A percentile compares a stretch with the other conserved stretches of the same genome.
Conservation (phyloP, 176 grass and related monocot genomes). For the Saccharum officinarum region DNA sequence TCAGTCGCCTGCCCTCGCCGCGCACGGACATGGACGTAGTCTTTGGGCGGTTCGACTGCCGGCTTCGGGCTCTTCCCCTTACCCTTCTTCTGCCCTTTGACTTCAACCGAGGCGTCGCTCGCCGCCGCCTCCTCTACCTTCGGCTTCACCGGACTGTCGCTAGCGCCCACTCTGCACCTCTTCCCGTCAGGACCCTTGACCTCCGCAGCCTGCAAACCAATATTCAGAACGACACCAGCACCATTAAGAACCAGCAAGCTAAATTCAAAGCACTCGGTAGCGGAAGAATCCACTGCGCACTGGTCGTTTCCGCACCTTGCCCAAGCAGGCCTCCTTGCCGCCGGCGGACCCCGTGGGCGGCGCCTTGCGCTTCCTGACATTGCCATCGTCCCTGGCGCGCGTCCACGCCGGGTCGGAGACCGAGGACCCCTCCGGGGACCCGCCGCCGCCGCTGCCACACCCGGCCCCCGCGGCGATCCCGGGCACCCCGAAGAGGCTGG, state of each 20-base stretch:
- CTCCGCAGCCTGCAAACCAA: slow-evolving; percentile 42
- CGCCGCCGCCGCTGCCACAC: slow-evolving; percentile 9
- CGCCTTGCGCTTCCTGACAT: slow-evolving; percentile 73
- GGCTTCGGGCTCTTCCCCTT: slow-evolving; percentile 65
- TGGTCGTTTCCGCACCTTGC: slow-evolving; percentile 32
- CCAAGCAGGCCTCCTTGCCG: slow-evolving; percentile 45
- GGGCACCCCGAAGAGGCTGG: slow-evolving; percentile 9
- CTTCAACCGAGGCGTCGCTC: slow-evolving; percentile 39
- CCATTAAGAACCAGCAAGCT: background rate
- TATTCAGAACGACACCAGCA: background rate
- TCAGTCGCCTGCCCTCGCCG: slow-evolving; percentile 91
- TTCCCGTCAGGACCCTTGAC: slow-evolving; percentile 38
- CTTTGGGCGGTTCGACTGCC: slow-evolving; percentile 57
- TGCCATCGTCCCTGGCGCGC: slow-evolving; percentile 23
- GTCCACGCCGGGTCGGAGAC: slow-evolving; percentile 65
- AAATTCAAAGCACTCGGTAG: background rate
- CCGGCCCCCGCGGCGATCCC: background rate
- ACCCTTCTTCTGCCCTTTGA: slow-evolving; percentile 40
- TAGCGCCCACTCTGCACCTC: slow-evolving; percentile 38
- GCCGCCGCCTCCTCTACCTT: slow-evolving; percentile 46
- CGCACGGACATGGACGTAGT: slow-evolving; percentile 95
- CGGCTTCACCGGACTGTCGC: slow-evolving; percentile 26
- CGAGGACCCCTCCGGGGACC: slow-evolving; percentile 61
- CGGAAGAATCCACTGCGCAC: background rate
- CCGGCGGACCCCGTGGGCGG: slow-evolving; percentile 11